Evolutionary conservation across 352 stramenopile genomes (phyloP), one percentile per base, ranked within the genome.

Genomic region (Phytophthora kernoviae): DNA sequence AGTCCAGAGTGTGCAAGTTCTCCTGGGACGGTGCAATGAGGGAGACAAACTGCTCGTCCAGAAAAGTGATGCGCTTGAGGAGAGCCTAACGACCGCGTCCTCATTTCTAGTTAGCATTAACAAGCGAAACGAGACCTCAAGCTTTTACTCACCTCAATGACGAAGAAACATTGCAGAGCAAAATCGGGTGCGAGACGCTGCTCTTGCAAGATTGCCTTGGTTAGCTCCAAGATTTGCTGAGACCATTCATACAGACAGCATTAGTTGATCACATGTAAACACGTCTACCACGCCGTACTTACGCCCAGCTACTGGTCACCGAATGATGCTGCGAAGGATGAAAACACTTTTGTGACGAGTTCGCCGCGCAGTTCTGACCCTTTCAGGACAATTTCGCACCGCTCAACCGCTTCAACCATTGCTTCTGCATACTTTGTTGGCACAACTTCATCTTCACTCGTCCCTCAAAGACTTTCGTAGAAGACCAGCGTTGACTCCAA

Each of bases 141-240:
- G 27, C n/a, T 22, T 1, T 26, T 10, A 33, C 22, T 20, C 44
- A 91, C 85, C 75, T 94, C 84, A 2, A 74, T 57, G 10, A 91
- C 37, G 22, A 69, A 63, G 59, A 94, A 90, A 54, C 80, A 94
- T 39, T 91, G 80, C 9, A 71, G 59, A n/a, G 75, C 59, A 17
- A 78, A 87, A 21, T 89, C 74, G n/a, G 60, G 50, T 8, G 72
- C 80, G 7, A 88, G 49, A n/a, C 87, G 63, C 5, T 78, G 65
- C 8, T 93, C 83, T 62, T 90, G 83, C n/a, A 94, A 68, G 7
- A 91, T 57, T 18, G 91, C 78, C 47, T 80, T 87, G 5, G 55
- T 55, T 40, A 89, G 56, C n/a, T 54, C 32, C 20, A 62, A 46
- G n/a, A 85, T 51, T 90, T 87, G 90, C 83, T 94, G 46, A 7